phyloP scores from a whole-genome alignment of 2,329 filamentous ascomycete species.

The Bipolaris oryzae region DNA sequence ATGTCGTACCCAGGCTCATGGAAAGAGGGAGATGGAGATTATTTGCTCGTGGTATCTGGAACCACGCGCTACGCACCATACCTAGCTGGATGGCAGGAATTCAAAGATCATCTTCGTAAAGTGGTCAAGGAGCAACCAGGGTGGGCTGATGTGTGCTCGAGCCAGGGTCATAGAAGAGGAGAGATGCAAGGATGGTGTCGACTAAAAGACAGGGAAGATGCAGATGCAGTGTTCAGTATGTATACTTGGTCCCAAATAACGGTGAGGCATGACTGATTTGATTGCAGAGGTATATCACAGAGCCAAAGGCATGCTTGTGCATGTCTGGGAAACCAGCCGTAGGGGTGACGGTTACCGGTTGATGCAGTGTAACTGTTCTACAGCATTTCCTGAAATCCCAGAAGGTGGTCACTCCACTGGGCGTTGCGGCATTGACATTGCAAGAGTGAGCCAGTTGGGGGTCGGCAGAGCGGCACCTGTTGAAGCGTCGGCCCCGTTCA shows the following conservation, averaged over 20 bases:
- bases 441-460: conserved; percentile 32
- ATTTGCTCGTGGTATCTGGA: conserved; percentile 39
- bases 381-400: conserved; percentile 31
- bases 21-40: conserved; percentile 35
- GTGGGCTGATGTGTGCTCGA: conserved; percentile 44
- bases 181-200: conserved; percentile 46
- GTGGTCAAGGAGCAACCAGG: conserved; percentile 45
- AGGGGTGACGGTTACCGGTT: conserved; percentile 35
- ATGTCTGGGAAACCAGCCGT: conserved; percentile 41
- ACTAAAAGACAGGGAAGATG: conserved; percentile 43
- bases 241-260: conserved; percentile 8
- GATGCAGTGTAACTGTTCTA: conserved; percentile 45
- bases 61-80: conserved; percentile 34
- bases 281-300: conserved; percentile 29
- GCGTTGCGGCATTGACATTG: conserved; percentile 40
- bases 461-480: conserved; percentile 11
- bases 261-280: neutral
- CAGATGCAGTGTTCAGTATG: conserved; percentile 41
- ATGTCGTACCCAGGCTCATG: conserved; percentile 22
- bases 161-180: conserved; percentile 32
- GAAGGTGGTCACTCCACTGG: conserved; percentile 36
- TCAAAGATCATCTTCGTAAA: conserved; percentile 47
- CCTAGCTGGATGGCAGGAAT: conserved; percentile 43
- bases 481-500: conserved; percentile 22
- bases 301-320: conserved; percentile 36